These are phyloP conservation scores for Misopates orontium DNA, from an alignment of 257 asterid species.

Conservation along the genomic window DNA sequence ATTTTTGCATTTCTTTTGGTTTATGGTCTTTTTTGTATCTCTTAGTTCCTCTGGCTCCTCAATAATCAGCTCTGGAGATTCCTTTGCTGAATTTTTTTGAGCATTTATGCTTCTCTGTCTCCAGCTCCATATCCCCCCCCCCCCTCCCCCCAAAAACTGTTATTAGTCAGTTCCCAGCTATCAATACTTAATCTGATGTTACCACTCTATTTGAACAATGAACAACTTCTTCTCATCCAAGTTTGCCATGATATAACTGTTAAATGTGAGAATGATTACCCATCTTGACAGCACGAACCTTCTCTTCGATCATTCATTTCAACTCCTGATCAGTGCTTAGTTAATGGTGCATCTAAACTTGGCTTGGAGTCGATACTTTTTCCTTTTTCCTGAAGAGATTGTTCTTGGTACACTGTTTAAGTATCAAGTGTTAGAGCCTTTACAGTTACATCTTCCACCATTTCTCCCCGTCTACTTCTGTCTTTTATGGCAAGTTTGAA, in stretches of 20 bases:
- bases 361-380: background rate
- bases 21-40: background rate
- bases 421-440: background rate
- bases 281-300: background rate
- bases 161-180: background rate
- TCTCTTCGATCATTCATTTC: background rate
- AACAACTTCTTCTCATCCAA: background rate
- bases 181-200: background rate
- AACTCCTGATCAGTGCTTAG: background rate
- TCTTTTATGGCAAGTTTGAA: no score
- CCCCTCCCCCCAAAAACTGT: no score
- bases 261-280: background rate
- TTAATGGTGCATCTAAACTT: background rate
- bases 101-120: no score
- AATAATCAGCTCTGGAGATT: no score
- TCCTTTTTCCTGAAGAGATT: background rate
- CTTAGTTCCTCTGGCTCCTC: no score
- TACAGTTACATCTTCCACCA: no score
- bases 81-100: no score
- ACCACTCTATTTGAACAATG: background rate
- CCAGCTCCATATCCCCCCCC: no score
- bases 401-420: background rate
- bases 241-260: background rate
- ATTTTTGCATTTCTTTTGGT: background rate
- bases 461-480: no score